phyloP scores from a whole-genome alignment of 2,329 filamentous ascomycete species.

The Ophiostoma angusticollis region DNA sequence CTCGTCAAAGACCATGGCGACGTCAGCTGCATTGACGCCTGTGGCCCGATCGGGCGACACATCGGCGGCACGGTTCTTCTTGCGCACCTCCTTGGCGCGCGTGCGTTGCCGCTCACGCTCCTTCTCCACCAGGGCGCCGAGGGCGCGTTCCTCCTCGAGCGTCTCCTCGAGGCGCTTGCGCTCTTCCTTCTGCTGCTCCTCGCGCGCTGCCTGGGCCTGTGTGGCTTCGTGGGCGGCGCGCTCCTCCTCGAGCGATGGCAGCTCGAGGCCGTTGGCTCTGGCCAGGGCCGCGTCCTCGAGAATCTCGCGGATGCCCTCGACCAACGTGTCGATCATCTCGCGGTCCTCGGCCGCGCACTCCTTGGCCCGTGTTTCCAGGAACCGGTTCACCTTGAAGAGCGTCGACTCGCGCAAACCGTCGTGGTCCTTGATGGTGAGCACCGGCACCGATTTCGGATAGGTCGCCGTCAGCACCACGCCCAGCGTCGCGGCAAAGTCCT shows the following conservation, averaged over 20 bases:
- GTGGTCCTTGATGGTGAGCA: slow-evolving; percentile 54
- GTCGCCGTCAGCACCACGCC: slow-evolving; percentile 74
- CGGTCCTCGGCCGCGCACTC: slow-evolving; percentile 39
- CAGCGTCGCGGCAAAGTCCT: slow-evolving; percentile 58
- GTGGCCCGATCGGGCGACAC: slow-evolving; percentile 24
- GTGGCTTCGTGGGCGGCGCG: slow-evolving; percentile 69
- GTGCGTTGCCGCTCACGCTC: slow-evolving; percentile 56
- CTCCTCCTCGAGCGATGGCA: slow-evolving; percentile 83
- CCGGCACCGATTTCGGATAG: slow-evolving; percentile 73
- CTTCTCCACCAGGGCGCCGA: slow-evolving; percentile 59
- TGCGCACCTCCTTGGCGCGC: slow-evolving; percentile 50
- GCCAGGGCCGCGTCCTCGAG: slow-evolving; percentile 76
- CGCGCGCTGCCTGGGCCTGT: slow-evolving; percentile 35
- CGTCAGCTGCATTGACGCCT: slow-evolving; percentile 18
- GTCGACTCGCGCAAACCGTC: slow-evolving; percentile 56
- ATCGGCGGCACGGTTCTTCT: slow-evolving; percentile 40
- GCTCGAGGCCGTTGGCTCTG: slow-evolving; percentile 58
- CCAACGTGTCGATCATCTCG: slow-evolving; percentile 51
- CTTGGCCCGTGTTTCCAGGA: slow-evolving; percentile 45
- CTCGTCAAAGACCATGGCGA: slow-evolving; percentile 55
- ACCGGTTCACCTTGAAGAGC: slow-evolving; percentile 54
- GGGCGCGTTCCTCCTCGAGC: slow-evolving; percentile 55
- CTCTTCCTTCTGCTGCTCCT: slow-evolving; percentile 40
- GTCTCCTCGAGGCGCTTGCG: slow-evolving; percentile 42
- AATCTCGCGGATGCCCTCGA: slow-evolving; percentile 58